phyloP scores from a whole-genome alignment of 495 filamentous ascomycete species.

The Aspergillus sclerotiicarbonarius region DNA sequence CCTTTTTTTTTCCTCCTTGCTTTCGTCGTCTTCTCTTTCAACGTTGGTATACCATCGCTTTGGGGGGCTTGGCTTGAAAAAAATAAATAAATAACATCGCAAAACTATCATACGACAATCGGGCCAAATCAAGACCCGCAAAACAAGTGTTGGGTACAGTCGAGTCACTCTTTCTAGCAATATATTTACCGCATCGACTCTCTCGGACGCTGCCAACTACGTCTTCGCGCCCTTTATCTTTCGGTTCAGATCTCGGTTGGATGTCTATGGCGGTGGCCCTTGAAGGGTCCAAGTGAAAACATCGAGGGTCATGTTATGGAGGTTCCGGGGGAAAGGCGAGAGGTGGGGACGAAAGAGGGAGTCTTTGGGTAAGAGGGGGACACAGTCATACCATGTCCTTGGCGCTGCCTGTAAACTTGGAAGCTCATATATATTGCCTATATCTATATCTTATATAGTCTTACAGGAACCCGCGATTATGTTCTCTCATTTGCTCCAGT shows the following conservation, averaged over 20 bases:
- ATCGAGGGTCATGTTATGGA: not conserved
- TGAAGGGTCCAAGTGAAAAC: not conserved
- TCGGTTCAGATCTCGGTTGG: not conserved
- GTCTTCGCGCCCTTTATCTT: not conserved
- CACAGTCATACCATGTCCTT: slow-evolving; percentile 1
- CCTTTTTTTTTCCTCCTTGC: not conserved
- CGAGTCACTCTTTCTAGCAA: slow-evolving; percentile 5
- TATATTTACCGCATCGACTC: not conserved
- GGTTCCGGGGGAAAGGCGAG: not conserved
- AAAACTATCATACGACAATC: not conserved
- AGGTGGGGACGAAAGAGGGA: not conserved
- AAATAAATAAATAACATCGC: not conserved
- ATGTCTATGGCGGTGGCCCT: not conserved
- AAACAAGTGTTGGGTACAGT: not conserved
- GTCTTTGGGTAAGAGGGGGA: no score
- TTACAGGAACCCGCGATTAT: no score
- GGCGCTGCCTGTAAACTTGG: no score
- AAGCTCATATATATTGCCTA: no score
- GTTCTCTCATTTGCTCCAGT: no score
- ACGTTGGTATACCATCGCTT: not conserved
- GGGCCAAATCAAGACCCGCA: not conserved
- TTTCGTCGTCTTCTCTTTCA: not conserved
- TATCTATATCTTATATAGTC: no score
- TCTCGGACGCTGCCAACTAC: not conserved
- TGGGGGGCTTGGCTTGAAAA: not conserved